These are phyloP conservation scores for Quercus bicolor DNA, from an alignment of 306 rosid species.

Conservation along the genomic window DNA sequence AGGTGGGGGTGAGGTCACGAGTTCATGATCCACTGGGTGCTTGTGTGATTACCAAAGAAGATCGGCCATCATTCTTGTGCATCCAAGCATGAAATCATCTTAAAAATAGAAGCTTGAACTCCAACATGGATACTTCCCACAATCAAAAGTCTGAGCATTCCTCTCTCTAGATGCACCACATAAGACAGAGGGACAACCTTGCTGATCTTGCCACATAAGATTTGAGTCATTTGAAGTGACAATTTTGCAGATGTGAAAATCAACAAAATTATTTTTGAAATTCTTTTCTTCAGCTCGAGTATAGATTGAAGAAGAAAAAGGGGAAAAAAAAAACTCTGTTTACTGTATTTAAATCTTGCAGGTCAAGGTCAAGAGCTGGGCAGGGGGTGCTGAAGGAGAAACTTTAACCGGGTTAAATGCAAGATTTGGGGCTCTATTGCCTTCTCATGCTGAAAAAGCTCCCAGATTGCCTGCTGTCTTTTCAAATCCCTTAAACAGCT, in stretches of 20 bases:
- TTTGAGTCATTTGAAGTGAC: not conserved
- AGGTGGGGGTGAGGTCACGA: too few species aligned
- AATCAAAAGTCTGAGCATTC: not conserved
- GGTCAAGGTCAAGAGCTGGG: constrained; percentile 70
- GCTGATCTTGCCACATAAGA: not conserved
- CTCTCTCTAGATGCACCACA: too few species aligned
- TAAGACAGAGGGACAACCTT: not conserved
- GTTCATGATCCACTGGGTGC: too few species aligned
- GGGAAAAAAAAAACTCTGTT: not conserved
- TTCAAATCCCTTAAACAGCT: constrained; percentile 58
- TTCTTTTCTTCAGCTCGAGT: not conserved
- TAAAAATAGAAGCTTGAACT: not conserved
- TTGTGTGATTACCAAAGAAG: not conserved
- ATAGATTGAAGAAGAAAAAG: too few species aligned
- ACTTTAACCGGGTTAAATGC: constrained; percentile 54
- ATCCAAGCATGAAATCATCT: not conserved
- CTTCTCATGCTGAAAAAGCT: constrained; percentile 31
- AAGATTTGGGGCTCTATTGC: constrained; percentile 62
- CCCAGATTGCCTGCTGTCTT: constrained; percentile 41
- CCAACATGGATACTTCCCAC: not conserved
- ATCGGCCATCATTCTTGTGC: not conserved
- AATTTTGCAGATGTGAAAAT: not conserved
- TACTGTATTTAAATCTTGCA: constrained; percentile 22
- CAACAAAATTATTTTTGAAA: not conserved
- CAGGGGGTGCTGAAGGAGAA: constrained; percentile 44